Base-by-base conservation (phyloP, 495 filamentous ascomycete species). In the Tetracladium marchalianum region DNA sequence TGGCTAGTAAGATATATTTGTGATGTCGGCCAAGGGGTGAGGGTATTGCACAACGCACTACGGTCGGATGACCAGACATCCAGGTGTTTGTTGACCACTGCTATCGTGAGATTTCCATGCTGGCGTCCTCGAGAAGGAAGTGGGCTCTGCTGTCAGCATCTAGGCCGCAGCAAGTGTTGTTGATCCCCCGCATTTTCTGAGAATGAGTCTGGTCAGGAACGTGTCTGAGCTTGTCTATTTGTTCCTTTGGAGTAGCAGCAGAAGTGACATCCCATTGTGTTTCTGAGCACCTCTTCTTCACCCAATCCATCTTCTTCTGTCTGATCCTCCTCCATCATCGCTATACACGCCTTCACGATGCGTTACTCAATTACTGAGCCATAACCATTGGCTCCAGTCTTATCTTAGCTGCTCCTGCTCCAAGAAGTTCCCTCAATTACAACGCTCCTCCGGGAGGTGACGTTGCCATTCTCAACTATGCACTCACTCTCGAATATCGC, bases 401-500 rank as follows among this genome's bases (percentile, higher is more conserved):
- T 12, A 39, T 38, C n/a, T 18, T 39, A 13, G 51, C 51, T 16
- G 42, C 46, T 43, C 51, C 47, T 15, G 8, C 16, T 19, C 35
- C 46, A 27, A 13, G 42, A 22, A 12, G 34, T 39, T 39, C 51
- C 19, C 32, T 47, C 10, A 47, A 56, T 43, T 53, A 41, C 44
- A 47, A 51, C 18, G 39, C 46, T 39, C 54, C 49, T 17, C 54
- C 54, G 15, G 50, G 50, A 39, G 54, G 54, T 3, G 54, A 56
- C 18, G 43, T 49, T n/a, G 47, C 47, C 34, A 57, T 57, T 22
- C 47, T 57, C n/a, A 52, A 56, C 49, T 56, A 56, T 41, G 56
- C 49, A 34, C 44, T 56, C 10, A 57, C 54, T 8, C 66, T 75
- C 13, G 72, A 76, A 53, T 62, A 74, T 46, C 66, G 75, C 12